phyloP scores from a whole-genome alignment of 2,329 filamentous ascomycete genomes.

The Stagonosporopsis vannaccii region DNA sequence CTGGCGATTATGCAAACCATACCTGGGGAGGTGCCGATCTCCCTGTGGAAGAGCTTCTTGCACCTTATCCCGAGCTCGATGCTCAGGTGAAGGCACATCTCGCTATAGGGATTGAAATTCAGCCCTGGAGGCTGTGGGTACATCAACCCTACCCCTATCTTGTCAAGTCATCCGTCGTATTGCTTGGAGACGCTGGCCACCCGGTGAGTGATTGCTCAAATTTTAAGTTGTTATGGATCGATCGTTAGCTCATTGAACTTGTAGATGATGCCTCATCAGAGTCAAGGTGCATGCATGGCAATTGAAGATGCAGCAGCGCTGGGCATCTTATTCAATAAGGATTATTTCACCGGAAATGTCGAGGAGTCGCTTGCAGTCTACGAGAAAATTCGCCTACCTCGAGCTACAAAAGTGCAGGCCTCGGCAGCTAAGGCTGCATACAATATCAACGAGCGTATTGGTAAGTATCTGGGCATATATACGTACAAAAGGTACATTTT shows the following conservation, averaged over 20 bases:
- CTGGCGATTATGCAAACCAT: conserved; percentile 67
- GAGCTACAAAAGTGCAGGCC: conserved; percentile 49
- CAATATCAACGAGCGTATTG: conserved; percentile 48
- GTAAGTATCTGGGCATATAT: not conserved
- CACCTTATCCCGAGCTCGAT: conserved; percentile 68
- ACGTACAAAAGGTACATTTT: not conserved
- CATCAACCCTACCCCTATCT: conserved; percentile 69
- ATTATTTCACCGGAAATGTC: conserved; percentile 51
- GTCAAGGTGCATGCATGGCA: conserved; percentile 72
- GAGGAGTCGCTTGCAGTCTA: conserved; percentile 43
- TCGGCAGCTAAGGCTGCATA: conserved; percentile 45
- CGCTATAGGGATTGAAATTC: conserved; percentile 67
- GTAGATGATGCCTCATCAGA: conserved; percentile 72
- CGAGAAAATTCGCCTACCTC: conserved; percentile 44
- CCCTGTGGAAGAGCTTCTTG: conserved; percentile 65
- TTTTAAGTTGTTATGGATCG: not conserved
- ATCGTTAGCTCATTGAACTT: not conserved
- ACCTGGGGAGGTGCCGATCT: conserved; percentile 63
- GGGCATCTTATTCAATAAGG: conserved; percentile 65
- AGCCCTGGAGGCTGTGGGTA: conserved; percentile 69
- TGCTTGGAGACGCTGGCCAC: conserved; percentile 72
- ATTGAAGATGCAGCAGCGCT: conserved; percentile 71
- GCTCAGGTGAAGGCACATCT: conserved; percentile 64
- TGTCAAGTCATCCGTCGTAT: conserved; percentile 59
- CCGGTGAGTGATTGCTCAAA: conserved; percentile 53